Conservation (phyloP, 1,284 basidiomycete genomes). For the Microbotryum intermedium region DNA sequence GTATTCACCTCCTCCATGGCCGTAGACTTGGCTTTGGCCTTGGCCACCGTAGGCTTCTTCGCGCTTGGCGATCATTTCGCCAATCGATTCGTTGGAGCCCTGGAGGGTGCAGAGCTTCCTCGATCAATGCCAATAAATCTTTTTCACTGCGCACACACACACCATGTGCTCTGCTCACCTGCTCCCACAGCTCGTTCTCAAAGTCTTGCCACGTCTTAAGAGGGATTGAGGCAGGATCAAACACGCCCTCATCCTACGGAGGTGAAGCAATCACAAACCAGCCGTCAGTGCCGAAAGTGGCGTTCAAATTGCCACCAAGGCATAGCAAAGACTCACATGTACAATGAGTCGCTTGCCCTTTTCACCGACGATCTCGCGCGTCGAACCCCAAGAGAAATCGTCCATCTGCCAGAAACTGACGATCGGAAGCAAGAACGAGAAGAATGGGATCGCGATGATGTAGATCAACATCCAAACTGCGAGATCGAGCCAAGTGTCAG, state of each 20-base stretch:
- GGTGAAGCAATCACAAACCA: neutral
- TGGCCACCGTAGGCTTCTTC: slow-evolving; percentile 54
- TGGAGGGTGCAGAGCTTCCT: neutral
- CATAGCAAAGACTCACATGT: slow-evolving; percentile 54
- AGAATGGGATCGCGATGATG: slow-evolving; percentile 80
- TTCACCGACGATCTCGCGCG: slow-evolving; percentile 88
- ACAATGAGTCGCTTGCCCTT: slow-evolving; percentile 79
- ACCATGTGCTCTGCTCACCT: slow-evolving; percentile 46
- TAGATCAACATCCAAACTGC: slow-evolving; percentile 94
- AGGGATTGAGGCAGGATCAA: slow-evolving; percentile 83
- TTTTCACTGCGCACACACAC: slow-evolving; percentile 1
- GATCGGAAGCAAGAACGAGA: slow-evolving; percentile 85
- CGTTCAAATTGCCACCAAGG: neutral
- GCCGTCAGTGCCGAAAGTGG: neutral
- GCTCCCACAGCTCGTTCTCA: slow-evolving; percentile 93
- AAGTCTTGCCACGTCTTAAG: slow-evolving; percentile 96
- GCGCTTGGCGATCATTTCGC: slow-evolving; percentile 25
- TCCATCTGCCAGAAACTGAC: slow-evolving; percentile 99
- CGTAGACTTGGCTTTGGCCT: slow-evolving; percentile 39
- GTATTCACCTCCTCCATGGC: too few relatives aligned
- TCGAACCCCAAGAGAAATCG: slow-evolving; percentile 85
- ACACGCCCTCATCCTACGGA: slow-evolving; percentile 76
- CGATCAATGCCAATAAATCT: neutral
- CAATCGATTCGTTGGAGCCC: slow-evolving; percentile 30
- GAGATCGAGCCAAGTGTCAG: slow-evolving; percentile 53